Conservation (phyloP, 176 grass and related monocot genomes). For the Tillandsia fasciculata region DNA sequence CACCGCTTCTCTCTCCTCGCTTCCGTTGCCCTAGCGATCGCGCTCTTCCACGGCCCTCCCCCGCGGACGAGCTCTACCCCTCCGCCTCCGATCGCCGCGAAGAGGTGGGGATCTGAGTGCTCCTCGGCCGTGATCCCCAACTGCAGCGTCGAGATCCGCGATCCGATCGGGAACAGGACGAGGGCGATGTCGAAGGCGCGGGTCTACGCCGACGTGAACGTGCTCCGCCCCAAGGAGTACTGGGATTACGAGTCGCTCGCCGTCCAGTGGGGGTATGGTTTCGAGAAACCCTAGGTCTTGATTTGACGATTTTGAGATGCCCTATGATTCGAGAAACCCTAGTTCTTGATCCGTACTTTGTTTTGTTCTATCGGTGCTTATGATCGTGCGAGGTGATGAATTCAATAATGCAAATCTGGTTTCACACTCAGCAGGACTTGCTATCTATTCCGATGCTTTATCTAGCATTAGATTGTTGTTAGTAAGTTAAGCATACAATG, state of each 20-base stretch:
- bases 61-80: background rate
- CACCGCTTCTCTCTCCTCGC: background rate
- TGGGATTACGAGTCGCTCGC: constrained; percentile 86
- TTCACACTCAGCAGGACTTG: too few species aligned
- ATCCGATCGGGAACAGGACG: background rate
- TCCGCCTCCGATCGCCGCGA: background rate
- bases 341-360: too few species aligned
- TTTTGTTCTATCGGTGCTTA: too few species aligned
- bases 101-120: background rate
- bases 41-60: background rate
- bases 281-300: background rate
- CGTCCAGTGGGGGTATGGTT: constrained; percentile 70
- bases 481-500: too few species aligned
- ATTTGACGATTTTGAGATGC: background rate
- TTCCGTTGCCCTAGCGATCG: background rate
- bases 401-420: too few species aligned
- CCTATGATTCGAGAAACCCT: too few species aligned
- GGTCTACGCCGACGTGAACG: constrained; percentile 74
- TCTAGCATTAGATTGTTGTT: too few species aligned
- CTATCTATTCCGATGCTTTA: too few species aligned
- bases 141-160: background rate
- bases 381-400: too few species aligned
- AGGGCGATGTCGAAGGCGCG: constrained; percentile 55
- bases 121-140: background rate
- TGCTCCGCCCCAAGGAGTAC: constrained; percentile 81